Evolutionary conservation across 805 yeast genomes (phyloP).

Genomic region (Zygoascus biomembranicola): DNA sequence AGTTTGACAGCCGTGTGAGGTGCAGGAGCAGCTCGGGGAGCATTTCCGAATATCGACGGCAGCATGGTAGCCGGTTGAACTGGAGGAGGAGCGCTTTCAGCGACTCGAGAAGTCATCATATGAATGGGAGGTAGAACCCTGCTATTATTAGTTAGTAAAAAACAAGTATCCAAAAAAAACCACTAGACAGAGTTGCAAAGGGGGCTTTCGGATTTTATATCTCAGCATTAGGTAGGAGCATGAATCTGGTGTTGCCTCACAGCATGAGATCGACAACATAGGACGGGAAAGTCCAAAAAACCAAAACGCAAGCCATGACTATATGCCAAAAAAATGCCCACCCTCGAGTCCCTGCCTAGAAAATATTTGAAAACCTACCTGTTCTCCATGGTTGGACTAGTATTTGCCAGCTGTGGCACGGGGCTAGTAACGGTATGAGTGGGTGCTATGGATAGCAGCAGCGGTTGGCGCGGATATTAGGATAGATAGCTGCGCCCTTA

Average conservation of each 20-base stretch:
- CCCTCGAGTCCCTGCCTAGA: no score
- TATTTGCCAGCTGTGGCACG: no score
- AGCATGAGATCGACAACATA: neutral
- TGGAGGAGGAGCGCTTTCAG: neutral
- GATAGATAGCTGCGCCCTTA: no score
- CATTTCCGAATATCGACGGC: conserved; percentile 1
- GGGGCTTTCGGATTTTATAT: neutral
- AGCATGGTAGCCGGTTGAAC: neutral
- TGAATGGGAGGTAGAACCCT: conserved; percentile 6
- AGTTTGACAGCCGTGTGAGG: neutral
- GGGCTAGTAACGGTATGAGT: no score
- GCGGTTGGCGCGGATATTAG: no score
- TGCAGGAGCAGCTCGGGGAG: conserved; percentile 1
- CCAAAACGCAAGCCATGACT: neutral
- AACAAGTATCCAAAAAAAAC: neutral
- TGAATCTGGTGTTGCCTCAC: neutral
- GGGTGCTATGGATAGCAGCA: no score
- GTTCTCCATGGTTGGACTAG: neutral
- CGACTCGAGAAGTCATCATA: neutral
- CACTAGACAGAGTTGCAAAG: neutral
- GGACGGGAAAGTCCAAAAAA: neutral
- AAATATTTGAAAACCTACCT: neutral
- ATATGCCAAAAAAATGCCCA: neutral
- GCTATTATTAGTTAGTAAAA: neutral
- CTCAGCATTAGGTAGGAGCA: neutral